These are phyloP conservation scores for Murraya paniculata DNA, from an alignment of 345 rosid genomes.

Conservation along the genomic window DNA sequence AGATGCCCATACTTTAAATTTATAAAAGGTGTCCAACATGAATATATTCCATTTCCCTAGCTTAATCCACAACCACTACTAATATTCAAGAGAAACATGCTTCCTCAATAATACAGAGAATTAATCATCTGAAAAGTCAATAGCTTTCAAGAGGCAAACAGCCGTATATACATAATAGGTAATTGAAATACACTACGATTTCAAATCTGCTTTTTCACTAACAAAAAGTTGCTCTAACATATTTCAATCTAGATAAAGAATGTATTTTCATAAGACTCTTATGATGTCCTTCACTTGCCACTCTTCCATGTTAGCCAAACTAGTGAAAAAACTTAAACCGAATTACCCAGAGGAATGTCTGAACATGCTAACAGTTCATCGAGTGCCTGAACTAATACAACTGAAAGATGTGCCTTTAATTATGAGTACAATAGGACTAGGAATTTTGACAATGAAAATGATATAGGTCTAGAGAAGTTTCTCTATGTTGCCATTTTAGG, in stretches of 20 bases:
- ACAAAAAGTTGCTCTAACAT: neutral
- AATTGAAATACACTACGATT: too few relatives aligned
- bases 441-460: neutral
- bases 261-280: neutral
- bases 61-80: neutral
- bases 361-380: neutral
- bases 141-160: neutral
- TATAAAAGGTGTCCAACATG: neutral
- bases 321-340: neutral
- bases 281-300: neutral
- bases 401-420: neutral
- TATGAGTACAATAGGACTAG: neutral
- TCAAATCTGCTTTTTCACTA: too few relatives aligned
- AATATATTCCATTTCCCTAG: constrained; percentile 2
- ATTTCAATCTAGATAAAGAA: neutral
- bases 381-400: neutral
- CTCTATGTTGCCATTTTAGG: neutral
- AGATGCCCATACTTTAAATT: neutral
- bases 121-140: neutral
- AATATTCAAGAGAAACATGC: neutral
- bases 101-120: neutral
- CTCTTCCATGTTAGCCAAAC: neutral
- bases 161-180: too few relatives aligned
- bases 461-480: neutral
- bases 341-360: neutral